Evolutionary conservation across 148 eudicot species (phyloP).

Genomic region (Amaranthus palmeri): DNA sequence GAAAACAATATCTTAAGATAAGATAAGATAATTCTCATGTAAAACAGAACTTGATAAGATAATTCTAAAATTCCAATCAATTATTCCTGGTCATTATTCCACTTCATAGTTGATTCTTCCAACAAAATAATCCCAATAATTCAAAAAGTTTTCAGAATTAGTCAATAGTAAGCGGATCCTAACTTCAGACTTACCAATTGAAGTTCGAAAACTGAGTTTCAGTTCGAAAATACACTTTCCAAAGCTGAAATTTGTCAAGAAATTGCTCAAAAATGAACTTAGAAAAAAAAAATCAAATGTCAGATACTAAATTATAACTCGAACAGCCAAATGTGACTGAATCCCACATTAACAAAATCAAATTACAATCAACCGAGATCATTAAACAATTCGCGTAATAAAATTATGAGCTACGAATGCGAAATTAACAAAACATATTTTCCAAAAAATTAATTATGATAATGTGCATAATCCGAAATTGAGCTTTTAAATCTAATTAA

Average conservation of each 20-base stretch:
- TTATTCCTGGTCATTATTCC: no score
- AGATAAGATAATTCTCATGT: no score
- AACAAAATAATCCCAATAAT: no score
- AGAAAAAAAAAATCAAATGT: no score
- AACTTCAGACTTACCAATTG: background rate
- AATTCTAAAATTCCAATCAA: background rate
- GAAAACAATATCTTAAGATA: no score
- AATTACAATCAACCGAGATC: background rate
- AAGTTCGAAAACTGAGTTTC: background rate
- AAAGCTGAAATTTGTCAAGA: background rate
- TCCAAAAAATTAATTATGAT: background rate
- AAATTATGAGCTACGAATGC: background rate
- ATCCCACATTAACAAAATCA: background rate
- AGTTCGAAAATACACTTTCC: background rate
- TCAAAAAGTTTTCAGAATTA: no score
- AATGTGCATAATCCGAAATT: conserved; percentile 5
- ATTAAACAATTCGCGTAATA: background rate
- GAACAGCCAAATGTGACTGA: no score
- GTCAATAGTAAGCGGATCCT: background rate
- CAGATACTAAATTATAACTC: no score
- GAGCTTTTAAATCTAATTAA: background rate
- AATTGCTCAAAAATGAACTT: background rate
- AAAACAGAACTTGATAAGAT: background rate
- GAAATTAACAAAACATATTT: background rate
- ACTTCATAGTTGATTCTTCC: no score